phyloP scores from a whole-genome alignment of 1,284 basidiomycete genomes.

The Ustilago nuda region DNA sequence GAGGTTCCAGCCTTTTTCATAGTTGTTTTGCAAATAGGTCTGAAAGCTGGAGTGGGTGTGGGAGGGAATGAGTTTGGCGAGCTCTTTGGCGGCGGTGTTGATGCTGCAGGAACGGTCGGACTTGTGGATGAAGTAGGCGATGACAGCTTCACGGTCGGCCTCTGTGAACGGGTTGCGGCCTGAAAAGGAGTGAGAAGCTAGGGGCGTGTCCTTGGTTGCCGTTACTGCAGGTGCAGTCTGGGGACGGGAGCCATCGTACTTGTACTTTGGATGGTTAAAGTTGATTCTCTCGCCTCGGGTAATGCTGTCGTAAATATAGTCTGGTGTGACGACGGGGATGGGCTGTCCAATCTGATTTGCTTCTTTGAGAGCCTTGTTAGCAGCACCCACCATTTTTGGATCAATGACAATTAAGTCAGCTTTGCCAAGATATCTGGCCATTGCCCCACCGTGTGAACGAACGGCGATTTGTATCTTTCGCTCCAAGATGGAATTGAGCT shows the following conservation, averaged over 20 bases:
- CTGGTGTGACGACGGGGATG: constrained; percentile 37
- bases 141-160: constrained; percentile 34
- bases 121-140: constrained; percentile 39
- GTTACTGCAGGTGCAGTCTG: not conserved
- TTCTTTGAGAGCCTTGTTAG: constrained; percentile 15
- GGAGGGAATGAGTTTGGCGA: constrained; percentile 29
- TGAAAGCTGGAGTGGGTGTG: constrained; percentile 55
- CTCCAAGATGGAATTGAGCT: constrained; percentile 8
- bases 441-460: constrained; percentile 34
- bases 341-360: constrained; percentile 38
- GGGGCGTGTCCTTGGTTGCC: constrained; percentile 2
- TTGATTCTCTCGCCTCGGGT: constrained; percentile 20
- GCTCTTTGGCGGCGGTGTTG: constrained; percentile 42
- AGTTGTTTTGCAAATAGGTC: constrained; percentile 49
- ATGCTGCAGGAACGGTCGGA: constrained; percentile 42
- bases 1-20: constrained; percentile 44
- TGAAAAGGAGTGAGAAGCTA: constrained; percentile 9
- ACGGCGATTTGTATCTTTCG: constrained; percentile 26
- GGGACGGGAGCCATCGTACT: constrained; percentile 13
- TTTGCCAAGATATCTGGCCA: constrained; percentile 31
- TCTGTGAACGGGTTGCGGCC: constrained; percentile 46
- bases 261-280: constrained; percentile 33
- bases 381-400: not conserved
- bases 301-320: constrained; percentile 32
- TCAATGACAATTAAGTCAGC: constrained; percentile 42